Base-by-base conservation (phyloP, 768 basidiomycete genomes). In the Dioszegia crocea region DNA sequence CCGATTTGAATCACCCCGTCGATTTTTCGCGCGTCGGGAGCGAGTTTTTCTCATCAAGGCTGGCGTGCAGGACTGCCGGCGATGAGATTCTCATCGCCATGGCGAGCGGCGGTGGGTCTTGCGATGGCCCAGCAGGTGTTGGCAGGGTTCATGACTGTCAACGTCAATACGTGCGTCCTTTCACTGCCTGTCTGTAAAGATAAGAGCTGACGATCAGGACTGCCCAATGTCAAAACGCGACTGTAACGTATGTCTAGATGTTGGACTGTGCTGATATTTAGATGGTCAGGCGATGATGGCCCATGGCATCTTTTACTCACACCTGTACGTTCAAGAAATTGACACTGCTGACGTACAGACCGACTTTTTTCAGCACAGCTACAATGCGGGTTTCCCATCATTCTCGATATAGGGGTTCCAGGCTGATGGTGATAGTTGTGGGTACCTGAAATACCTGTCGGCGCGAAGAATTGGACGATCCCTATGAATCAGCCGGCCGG, bases 231-330 rank as follows among this genome's bases (percentile, higher is more conserved):
- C 29, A 44, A 44, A 56, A 56, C 26, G 40, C 54, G 11, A 46
- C 44, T 6, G 54, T 56, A 9, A 56, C 54, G 51, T 52, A 52
- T 12, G 51, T 52, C 26, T 14, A 6, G 51, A 39, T 19, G 8
- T 5, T 3, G 14, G 26, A 23, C 33, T 16, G 2, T 8, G 26
- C 39, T 41, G 38, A 39, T 21, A 39, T 14, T 9, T 49, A 68
- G 71, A 24, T 73, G 68, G 69, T 57, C 56, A 26, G 71, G 71
- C 12, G 71, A 73, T 60, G 56, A 61, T 38, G 71, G 71, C 33
- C 71, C 71, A 26, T 73, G 66, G 56, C 71, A 73, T 60, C 53
- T 73, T 5, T 56, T 73, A 2, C 60, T 73, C 10, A 73, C 71
- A 29, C 72, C 72, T 8, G 70, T 72, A 40, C 45, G 70, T 66